Percentiles rank a stretch among this genome's conserved stretches.
phyloP scores from a whole-genome alignment of 257 asterid species.

The Gynochthodes officinalis region DNA sequence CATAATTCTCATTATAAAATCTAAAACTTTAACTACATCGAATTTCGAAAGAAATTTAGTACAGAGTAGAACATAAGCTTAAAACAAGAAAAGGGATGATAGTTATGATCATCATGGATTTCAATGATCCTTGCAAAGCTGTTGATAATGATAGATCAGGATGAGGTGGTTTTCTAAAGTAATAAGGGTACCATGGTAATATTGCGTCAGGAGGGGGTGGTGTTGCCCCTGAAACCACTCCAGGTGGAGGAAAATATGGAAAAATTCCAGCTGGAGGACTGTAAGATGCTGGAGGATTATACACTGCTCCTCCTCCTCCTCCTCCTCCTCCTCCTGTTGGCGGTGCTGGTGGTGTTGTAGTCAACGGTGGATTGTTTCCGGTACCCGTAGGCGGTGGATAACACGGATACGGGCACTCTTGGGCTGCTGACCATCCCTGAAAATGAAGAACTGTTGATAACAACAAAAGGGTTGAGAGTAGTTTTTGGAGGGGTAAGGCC shows the following conservation, averaged over 20 bases:
- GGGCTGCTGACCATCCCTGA: constrained; percentile 44
- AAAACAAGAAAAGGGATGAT: constrained; percentile 22
- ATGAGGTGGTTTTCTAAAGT: constrained; percentile 69
- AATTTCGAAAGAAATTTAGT: constrained; percentile 9
- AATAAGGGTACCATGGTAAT: constrained; percentile 75
- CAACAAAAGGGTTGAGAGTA: constrained; percentile 31
- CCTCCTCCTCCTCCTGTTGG: constrained; percentile 28
- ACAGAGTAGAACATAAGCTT: constrained; percentile 11
- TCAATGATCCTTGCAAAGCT: constrained; percentile 29
- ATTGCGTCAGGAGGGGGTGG: constrained; percentile 83
- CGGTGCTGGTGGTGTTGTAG: constrained; percentile 44
- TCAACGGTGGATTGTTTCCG: constrained; percentile 49
- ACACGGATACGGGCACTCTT: constrained; percentile 86
- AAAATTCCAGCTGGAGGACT: constrained; percentile 24
- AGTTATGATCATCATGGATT: constrained; percentile 3
- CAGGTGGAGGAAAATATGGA: constrained; percentile 29
- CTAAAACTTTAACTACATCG: constrained; percentile 23
- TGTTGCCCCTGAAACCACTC: constrained; percentile 27
- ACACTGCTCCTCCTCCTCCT: constrained; percentile 1
- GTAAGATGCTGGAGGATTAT: constrained; percentile 23
- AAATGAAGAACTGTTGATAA: constrained; percentile 30
- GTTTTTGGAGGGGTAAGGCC: constrained; percentile 41
- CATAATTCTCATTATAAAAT: constrained; percentile 22
- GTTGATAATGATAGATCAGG: constrained; percentile 50
- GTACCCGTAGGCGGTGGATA: constrained; percentile 78